phyloP scores from a whole-genome alignment of 75 land plant genomes.

The Sequoiadendron giganteum region DNA sequence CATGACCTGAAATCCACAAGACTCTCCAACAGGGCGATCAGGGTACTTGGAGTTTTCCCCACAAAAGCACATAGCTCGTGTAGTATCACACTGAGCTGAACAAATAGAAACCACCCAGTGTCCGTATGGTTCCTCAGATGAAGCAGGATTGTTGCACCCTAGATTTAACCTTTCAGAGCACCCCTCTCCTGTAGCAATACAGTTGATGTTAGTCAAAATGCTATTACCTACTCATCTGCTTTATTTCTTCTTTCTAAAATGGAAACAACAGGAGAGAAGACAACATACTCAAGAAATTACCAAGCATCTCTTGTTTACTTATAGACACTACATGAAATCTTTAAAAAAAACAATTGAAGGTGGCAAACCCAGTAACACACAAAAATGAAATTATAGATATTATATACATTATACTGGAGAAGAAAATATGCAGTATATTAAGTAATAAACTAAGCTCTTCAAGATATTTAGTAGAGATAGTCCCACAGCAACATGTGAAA shows the following conservation, averaged over 20 bases:
- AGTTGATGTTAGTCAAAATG: neutral
- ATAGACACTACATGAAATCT: neutral
- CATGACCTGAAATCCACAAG: constrained; percentile 75
- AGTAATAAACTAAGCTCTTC: neutral
- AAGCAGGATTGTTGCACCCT: constrained; percentile 52
- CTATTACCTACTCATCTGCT: neutral
- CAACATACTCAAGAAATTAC: neutral
- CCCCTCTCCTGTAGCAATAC: constrained; percentile 42
- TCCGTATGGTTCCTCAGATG: constrained; percentile 54
- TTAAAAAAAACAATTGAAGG: neutral
- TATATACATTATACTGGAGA: neutral
- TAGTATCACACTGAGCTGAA: constrained; percentile 75
- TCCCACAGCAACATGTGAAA: neutral
- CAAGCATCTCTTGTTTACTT: neutral
- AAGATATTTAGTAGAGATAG: neutral
- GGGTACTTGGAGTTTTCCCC: constrained; percentile 83
- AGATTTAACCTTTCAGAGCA: constrained; percentile 52
- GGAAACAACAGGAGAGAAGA: neutral
- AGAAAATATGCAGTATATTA: neutral
- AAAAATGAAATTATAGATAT: neutral
- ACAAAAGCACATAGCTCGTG: constrained; percentile 89
- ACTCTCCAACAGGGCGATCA: constrained; percentile 79
- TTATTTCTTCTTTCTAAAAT: neutral
- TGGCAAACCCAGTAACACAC: neutral
- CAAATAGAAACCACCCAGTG: constrained; percentile 92